These are phyloP conservation scores for Saturnispora hagleri DNA, from an alignment of 805 yeast species.

Conservation along the genomic window DNA sequence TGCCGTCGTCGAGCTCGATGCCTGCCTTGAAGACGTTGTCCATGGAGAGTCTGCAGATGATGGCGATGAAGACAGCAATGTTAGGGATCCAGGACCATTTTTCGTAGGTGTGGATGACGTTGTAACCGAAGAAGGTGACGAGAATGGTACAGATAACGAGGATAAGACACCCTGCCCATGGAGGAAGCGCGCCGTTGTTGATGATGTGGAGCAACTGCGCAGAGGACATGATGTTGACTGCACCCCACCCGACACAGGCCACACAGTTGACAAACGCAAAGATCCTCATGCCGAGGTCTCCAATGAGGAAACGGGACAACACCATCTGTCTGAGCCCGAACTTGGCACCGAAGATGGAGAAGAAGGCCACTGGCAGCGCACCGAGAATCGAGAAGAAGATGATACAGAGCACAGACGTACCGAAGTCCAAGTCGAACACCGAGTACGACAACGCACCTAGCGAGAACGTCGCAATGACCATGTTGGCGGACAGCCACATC, in stretches of 20 bases:
- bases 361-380: slow-evolving; percentile 69
- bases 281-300: slow-evolving; percentile 65
- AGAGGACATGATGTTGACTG: slow-evolving; percentile 82
- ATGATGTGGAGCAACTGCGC: slow-evolving; percentile 77
- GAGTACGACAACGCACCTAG: slow-evolving; percentile 63
- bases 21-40: slow-evolving; percentile 56
- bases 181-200: slow-evolving; percentile 58
- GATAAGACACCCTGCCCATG: slow-evolving; percentile 85
- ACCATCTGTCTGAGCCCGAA: slow-evolving; percentile 87
- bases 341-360: slow-evolving; percentile 73
- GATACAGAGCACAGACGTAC: slow-evolving; percentile 58
- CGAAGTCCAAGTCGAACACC: slow-evolving; percentile 60
- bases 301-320: slow-evolving; percentile 67
- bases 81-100: slow-evolving; percentile 87
- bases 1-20: slow-evolving; percentile 21
- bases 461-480: slow-evolving; percentile 76
- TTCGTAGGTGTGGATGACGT: slow-evolving; percentile 72
- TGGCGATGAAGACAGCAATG: slow-evolving; percentile 58
- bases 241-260: slow-evolving; percentile 94
- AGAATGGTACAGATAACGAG: slow-evolving; percentile 57
- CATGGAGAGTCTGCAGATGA: slow-evolving; percentile 67
- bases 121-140: slow-evolving; percentile 79
- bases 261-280: slow-evolving; percentile 69
- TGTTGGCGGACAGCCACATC: slow-evolving; percentile 88
- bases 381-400: slow-evolving; percentile 72